Conservation (phyloP, 306 rosid species). For the Begonia fuchsioides region DNA sequence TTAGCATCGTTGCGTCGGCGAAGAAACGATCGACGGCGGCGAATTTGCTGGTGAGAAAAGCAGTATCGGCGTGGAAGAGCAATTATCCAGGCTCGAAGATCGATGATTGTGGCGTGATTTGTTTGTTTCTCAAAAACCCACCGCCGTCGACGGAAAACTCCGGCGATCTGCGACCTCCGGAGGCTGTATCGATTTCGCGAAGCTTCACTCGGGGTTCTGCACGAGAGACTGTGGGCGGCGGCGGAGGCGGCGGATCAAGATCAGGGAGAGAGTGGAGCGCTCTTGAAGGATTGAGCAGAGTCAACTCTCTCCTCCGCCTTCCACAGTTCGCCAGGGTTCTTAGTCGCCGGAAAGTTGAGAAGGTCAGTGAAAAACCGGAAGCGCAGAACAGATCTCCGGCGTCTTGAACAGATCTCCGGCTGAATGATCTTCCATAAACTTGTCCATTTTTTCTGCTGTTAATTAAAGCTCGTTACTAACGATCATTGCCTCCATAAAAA, state of each 20-base stretch:
- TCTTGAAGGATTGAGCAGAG: constrained; percentile 32
- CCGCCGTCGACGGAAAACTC: not conserved
- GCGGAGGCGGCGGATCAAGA: not conserved
- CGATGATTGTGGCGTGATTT: constrained; percentile 65
- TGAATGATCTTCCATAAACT: too few relatives aligned
- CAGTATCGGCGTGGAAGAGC: constrained; percentile 47
- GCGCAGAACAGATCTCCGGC: too few relatives aligned
- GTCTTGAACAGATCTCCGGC: too few relatives aligned
- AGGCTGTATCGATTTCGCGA: not conserved
- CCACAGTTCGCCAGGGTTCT: constrained; percentile 18
- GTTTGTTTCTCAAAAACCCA: constrained; percentile 44
- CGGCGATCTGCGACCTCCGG: not conserved
- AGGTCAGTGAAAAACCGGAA: not conserved
- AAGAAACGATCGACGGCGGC: constrained; percentile 54
- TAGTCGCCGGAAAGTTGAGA: constrained; percentile 17
- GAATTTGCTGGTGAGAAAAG: constrained; percentile 40
- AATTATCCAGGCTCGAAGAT: constrained; percentile 44
- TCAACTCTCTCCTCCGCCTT: constrained; percentile 26
- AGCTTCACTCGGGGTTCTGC: constrained; percentile 3
- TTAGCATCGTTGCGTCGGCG: constrained; percentile 60
- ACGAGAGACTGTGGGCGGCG: not conserved
- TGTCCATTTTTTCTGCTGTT: too few relatives aligned
- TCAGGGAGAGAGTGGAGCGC: constrained; percentile 29
- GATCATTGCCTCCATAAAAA: too few relatives aligned
- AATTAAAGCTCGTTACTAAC: too few relatives aligned